Evolutionary conservation across 2,329 filamentous ascomycete genomes (phyloP).

Genomic region (Paecilomyces sp.): DNA sequence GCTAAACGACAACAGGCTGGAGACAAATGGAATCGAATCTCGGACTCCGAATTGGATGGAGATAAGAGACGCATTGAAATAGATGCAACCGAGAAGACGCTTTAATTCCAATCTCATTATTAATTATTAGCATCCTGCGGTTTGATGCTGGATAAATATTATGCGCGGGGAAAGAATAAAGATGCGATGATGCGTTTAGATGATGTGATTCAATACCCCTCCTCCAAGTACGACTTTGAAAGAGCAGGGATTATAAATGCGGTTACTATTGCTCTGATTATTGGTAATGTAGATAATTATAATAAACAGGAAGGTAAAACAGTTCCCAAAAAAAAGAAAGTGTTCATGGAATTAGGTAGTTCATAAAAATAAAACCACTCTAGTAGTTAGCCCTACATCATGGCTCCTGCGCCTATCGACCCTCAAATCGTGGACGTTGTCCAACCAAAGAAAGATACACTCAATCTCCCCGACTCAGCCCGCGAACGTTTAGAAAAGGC

Average conservation of each 20-base stretch:
- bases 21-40: neutral
- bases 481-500: conserved; percentile 57
- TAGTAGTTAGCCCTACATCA: conserved; percentile 15
- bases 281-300: neutral
- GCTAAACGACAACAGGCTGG: neutral
- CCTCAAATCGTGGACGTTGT: conserved; percentile 57
- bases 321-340: conserved; percentile 1
- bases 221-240: neutral
- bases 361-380: too few species aligned
- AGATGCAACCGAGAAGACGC: too few species aligned
- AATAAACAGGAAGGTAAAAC: neutral
- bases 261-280: neutral
- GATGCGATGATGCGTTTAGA: neutral
- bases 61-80: neutral
- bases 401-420: conserved; percentile 56
- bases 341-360: neutral
- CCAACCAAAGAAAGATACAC: conserved; percentile 55
- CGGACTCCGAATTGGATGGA: neutral
- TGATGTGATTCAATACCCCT: neutral
- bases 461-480: conserved; percentile 54
- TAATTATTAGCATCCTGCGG: neutral
- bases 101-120: neutral
- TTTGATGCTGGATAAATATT: neutral
- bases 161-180: neutral
- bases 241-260: neutral